phyloP scores from a whole-genome alignment of 306 rosid species.

The Fragaria iinumae region DNA sequence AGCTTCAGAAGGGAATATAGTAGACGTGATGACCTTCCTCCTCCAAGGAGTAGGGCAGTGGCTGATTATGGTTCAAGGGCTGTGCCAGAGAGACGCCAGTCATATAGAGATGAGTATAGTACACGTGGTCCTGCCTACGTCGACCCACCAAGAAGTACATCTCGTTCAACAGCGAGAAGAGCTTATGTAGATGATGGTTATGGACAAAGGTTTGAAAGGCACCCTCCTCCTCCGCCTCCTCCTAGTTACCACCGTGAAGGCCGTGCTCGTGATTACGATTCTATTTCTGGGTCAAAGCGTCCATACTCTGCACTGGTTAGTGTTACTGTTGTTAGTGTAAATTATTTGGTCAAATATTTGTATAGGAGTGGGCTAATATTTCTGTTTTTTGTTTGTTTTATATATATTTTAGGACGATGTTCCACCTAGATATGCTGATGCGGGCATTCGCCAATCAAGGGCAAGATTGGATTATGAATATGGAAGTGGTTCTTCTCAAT shows the following conservation, averaged over 20 bases:
- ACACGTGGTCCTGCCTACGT: slow-evolving; percentile 66
- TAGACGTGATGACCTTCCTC: slow-evolving; percentile 78
- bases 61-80: slow-evolving; percentile 75
- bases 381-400: not conserved
- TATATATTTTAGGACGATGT: slow-evolving; percentile 61
- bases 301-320: slow-evolving; percentile 68
- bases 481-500: slow-evolving; percentile 63
- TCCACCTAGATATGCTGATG: slow-evolving; percentile 71
- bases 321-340: slow-evolving; percentile 11
- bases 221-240: slow-evolving; percentile 67
- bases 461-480: slow-evolving; percentile 86
- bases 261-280: slow-evolving; percentile 69
- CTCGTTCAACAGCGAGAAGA: slow-evolving; percentile 70
- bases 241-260: slow-evolving; percentile 75
- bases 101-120: slow-evolving; percentile 73
- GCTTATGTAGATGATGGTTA: slow-evolving; percentile 86
- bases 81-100: slow-evolving; percentile 67
- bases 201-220: slow-evolving; percentile 74
- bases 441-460: slow-evolving; percentile 78
- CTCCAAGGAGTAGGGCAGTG: slow-evolving; percentile 75
- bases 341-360: not conserved
- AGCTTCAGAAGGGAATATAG: slow-evolving; percentile 78
- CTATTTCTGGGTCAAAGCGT: slow-evolving; percentile 81
- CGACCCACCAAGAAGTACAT: slow-evolving; percentile 66
- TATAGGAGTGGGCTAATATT: not conserved